A percentile compares a stretch with the other conserved stretches of the same genome.
Evolutionary conservation across 1,139 yeast genomes (phyloP).

Genomic region (Zygosaccharomyces pseudobailii): DNA sequence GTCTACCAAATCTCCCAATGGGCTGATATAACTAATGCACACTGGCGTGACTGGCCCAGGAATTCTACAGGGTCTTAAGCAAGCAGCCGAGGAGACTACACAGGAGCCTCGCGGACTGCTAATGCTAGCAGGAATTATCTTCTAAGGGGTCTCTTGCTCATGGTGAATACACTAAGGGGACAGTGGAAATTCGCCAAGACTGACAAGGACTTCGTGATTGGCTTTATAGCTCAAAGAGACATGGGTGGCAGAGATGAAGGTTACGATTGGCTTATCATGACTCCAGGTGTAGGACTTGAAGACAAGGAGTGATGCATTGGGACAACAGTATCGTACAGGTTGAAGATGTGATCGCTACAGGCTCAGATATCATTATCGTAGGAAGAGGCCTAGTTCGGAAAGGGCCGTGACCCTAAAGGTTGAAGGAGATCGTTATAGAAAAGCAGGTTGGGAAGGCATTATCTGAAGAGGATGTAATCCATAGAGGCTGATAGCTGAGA

Average conservation of each 20-base stretch:
- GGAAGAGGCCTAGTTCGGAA: conserved; percentile 97
- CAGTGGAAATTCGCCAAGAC: conserved; percentile 87
- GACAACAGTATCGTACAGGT: conserved; percentile 97
- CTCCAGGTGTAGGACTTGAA: conserved; percentile 97
- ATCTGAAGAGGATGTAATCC: conserved; percentile 43
- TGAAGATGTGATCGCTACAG: conserved; percentile 71
- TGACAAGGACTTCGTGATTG: conserved; percentile 87
- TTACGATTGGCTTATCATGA: conserved; percentile 92
- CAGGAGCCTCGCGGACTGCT: conserved; percentile 74
- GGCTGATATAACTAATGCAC: conserved; percentile 98
- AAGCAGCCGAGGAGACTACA: conserved; percentile 72
- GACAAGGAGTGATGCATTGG: conserved; percentile 95
- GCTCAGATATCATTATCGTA: conserved; percentile 91
- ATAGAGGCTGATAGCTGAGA: not conserved
- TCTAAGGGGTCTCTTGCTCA: conserved; percentile 89
- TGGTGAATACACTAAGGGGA: conserved; percentile 82
- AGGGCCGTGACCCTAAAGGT: conserved; percentile 85
- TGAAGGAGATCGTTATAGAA: conserved; percentile 84
- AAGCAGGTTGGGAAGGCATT: conserved; percentile 95
- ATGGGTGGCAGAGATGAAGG: conserved; percentile 82
- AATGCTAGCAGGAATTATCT: conserved; percentile 93
- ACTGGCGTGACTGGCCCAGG: conserved; percentile 96
- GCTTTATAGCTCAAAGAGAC: conserved; percentile 89
- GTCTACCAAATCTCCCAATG: conserved; percentile 83
- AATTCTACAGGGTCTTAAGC: conserved; percentile 79